Evolutionary conservation across 2,329 filamentous ascomycete genomes (phyloP).

Genomic region (Verruconis gallopava): DNA sequence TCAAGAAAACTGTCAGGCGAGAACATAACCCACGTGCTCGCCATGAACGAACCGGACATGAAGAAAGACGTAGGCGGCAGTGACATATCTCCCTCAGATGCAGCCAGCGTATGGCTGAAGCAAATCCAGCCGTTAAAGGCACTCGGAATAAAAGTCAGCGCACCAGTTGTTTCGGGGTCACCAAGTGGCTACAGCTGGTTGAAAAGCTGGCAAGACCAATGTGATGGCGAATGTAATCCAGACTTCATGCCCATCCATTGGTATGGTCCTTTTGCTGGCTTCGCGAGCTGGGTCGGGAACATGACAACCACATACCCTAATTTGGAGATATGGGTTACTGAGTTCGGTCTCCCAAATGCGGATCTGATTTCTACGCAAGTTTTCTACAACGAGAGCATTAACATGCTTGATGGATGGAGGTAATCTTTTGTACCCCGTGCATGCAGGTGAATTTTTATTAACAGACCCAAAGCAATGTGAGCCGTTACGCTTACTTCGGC

Average conservation of each 20-base stretch:
- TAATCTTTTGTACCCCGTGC: not conserved
- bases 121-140: slow-evolving; percentile 58
- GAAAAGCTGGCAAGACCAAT: slow-evolving; percentile 50
- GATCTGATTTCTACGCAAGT: slow-evolving; percentile 43
- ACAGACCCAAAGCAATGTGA: slow-evolving; percentile 42
- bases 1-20: slow-evolving; percentile 37
- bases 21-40: slow-evolving; percentile 56
- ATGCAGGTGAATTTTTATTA: too few species aligned
- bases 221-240: slow-evolving; percentile 30
- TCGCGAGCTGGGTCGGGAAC: slow-evolving; percentile 54
- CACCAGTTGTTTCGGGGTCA: slow-evolving; percentile 56
- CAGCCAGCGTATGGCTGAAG: slow-evolving; percentile 56
- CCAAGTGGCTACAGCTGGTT: slow-evolving; percentile 53
- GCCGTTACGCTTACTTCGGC: slow-evolving; percentile 63
- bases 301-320: slow-evolving; percentile 37
- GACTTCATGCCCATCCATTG: slow-evolving; percentile 41
- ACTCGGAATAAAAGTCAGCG: slow-evolving; percentile 51
- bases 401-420: slow-evolving; percentile 53
- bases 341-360: slow-evolving; percentile 52
- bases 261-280: slow-evolving; percentile 53
- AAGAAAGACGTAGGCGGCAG: slow-evolving; percentile 45
- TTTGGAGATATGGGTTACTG: slow-evolving; percentile 62
- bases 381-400: slow-evolving; percentile 54
- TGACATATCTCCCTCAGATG: slow-evolving; percentile 43
- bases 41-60: slow-evolving; percentile 70